Conservation (phyloP, 805 yeast species). For the Blastobotrys muscicola region DNA sequence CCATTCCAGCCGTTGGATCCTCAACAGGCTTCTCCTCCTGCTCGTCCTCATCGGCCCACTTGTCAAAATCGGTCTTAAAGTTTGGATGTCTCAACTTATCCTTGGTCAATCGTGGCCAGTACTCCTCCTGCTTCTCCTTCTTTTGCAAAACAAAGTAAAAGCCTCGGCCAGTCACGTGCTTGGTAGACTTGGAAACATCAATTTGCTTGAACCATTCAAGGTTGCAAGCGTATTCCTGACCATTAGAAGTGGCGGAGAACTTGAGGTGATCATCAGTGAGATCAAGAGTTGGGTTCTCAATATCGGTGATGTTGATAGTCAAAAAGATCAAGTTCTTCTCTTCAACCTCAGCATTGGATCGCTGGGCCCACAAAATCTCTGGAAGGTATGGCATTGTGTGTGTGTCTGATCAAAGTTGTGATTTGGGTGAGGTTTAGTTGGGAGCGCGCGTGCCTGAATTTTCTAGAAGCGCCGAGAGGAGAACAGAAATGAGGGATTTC, state of each 20-base stretch:
- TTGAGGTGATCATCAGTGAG: constrained; percentile 47
- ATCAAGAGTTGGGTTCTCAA: constrained; percentile 50
- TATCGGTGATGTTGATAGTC: constrained; percentile 66
- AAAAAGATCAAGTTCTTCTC: constrained; percentile 67
- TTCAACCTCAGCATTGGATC: constrained; percentile 67
- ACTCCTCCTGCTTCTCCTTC: constrained; percentile 58
- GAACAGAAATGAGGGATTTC: not conserved
- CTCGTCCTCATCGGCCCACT: constrained; percentile 98
- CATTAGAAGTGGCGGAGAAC: constrained; percentile 34
- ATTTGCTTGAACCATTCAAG: constrained; percentile 72
- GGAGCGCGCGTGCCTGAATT: not conserved
- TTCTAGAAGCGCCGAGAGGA: not conserved
- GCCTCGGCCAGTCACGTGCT: constrained; percentile 53
- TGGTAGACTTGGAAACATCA: constrained; percentile 52
- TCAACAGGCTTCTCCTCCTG: constrained; percentile 63
- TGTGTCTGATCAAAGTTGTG: not conserved
- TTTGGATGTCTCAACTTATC: constrained; percentile 70
- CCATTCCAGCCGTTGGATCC: constrained; percentile 31
- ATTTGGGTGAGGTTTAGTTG: not conserved
- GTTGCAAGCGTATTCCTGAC: constrained; percentile 50
- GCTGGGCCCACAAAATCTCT: constrained; percentile 74
- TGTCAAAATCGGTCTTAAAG: constrained; percentile 90
- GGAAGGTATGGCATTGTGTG: not conserved
- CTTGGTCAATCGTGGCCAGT: constrained; percentile 93
- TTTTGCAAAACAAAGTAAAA: constrained; percentile 60